These are phyloP conservation scores for Typha latifolia DNA, from an alignment of 176 grass and related monocot genomes.

Conservation along the genomic window DNA sequence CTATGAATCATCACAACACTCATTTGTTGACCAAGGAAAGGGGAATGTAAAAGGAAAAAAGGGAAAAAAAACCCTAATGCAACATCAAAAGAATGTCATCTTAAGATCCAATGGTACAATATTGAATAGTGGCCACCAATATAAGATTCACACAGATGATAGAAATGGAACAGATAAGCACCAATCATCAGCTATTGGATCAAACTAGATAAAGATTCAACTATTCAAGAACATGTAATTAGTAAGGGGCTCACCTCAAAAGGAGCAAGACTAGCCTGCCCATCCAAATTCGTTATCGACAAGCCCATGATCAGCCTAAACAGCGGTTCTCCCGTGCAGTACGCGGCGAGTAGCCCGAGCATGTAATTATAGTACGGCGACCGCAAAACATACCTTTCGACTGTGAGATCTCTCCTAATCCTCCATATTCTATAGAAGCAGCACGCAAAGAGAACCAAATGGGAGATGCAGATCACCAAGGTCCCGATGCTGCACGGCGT, in stretches of 20 bases:
- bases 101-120: too few species aligned
- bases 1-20: too few species aligned
- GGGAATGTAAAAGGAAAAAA: too few species aligned
- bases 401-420: conserved; percentile 52
- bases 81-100: too few species aligned
- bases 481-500: conserved; percentile 67
- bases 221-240: not conserved
- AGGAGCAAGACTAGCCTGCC: conserved; percentile 55
- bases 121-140: too few species aligned
- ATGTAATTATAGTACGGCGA: conserved; percentile 67
- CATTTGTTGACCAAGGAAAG: too few species aligned
- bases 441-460: conserved; percentile 64
- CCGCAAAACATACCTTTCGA: conserved; percentile 58
- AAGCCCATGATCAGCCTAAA: conserved; percentile 52
- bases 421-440: conserved; percentile 96
- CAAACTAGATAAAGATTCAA: not conserved
- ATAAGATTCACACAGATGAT: not conserved
- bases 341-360: conserved; percentile 41
- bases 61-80: too few species aligned
- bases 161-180: not conserved
- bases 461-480: conserved; percentile 75
- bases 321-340: conserved; percentile 50
- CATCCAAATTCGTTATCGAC: conserved; percentile 78
- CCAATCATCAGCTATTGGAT: not conserved
- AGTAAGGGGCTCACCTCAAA: conserved; percentile 55